Evolutionary conservation across 164 flowering plant species (phyloP), one percentile per base, ranked within the genome.

Genomic region (Annona cherimola): DNA sequence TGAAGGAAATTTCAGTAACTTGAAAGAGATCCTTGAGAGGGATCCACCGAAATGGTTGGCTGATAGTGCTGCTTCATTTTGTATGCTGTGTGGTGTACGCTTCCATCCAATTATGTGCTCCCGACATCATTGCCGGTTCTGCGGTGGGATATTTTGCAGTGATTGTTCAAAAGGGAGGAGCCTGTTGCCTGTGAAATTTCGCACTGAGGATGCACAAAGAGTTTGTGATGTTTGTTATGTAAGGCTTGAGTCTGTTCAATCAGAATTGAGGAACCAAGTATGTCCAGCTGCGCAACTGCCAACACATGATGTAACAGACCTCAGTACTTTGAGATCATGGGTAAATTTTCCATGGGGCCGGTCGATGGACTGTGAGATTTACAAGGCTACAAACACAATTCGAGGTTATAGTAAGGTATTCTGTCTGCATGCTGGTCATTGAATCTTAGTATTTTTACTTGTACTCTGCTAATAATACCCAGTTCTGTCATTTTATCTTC

Each of bases 41-140:
- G 96, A 89, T 65, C 99, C 97, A n/a, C 98, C 98, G n/a, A 89
- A 80, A 81, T 93, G 98, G 99, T 76, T 93, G 81, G 82, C 98
- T 66, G 98, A 93, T 72, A 96, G 99, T 86, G 77, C 91, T 76
- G 87, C 98, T 63, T 83, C 96, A 75, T 76, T 91, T 9, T 96
- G 99, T 76, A 93, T 96, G 99, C 82, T 93, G 44, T 96, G 99
- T 83, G 81, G 84, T 71, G 83, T 89, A 73, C 87, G 89, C 20
- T 93, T 96, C 77, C 98, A 96, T 81, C 98, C 99, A 1, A 89
- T 96, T 69, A 86, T 93, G 90, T 89, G 99, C 74, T 90, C 95
- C 42, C 82, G 99, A 81, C 96, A 93, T 79, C 97, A 92, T 67
- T 93, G 97, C 71, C 84, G 98, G 61, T 93, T 85, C 78, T 95